phyloP scores from a whole-genome alignment of 2,329 filamentous ascomycete genomes.

The Talaromyces pinophilus region DNA sequence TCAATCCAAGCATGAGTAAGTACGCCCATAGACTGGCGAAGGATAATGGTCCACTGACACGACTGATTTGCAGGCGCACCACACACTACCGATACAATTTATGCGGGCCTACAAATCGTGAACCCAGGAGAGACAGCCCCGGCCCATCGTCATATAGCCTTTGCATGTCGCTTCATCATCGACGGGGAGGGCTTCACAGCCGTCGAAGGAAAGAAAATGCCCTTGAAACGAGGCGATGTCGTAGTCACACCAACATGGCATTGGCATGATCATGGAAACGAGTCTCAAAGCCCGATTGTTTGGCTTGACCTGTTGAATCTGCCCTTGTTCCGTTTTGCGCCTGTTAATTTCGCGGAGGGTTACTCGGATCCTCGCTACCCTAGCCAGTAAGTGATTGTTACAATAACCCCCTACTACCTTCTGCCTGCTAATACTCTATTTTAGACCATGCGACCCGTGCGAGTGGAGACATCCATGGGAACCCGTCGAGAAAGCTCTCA shows the following conservation, averaged over 20 bases:
- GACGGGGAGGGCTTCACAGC: slow-evolving; percentile 27
- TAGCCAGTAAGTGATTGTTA: not conserved
- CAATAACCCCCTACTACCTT: not conserved
- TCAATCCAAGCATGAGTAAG: not conserved
- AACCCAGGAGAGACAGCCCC: slow-evolving; percentile 56
- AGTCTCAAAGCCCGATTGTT: not conserved
- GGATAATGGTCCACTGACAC: not conserved
- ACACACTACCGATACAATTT: not conserved
- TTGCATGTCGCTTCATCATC: slow-evolving; percentile 27
- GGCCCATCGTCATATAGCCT: slow-evolving; percentile 56
- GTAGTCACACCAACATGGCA: not conserved
- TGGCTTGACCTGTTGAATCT: not conserved
- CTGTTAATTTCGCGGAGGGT: not conserved
- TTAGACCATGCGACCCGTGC: not conserved
- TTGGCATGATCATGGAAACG: not conserved
- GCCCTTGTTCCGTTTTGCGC: not conserved
- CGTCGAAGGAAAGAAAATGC: not conserved
- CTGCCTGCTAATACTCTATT: not conserved
- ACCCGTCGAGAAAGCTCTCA: not conserved
- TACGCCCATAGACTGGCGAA: not conserved
- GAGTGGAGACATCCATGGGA: not conserved
- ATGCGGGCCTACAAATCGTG: slow-evolving; percentile 49
- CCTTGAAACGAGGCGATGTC: not conserved
- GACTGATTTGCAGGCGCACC: not conserved
- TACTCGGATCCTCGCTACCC: not conserved